Percentiles rank a stretch among this genome's conserved stretches.
phyloP scores from a whole-genome alignment of 2,329 filamentous ascomycete species.

The Fusarium sp. region DNA sequence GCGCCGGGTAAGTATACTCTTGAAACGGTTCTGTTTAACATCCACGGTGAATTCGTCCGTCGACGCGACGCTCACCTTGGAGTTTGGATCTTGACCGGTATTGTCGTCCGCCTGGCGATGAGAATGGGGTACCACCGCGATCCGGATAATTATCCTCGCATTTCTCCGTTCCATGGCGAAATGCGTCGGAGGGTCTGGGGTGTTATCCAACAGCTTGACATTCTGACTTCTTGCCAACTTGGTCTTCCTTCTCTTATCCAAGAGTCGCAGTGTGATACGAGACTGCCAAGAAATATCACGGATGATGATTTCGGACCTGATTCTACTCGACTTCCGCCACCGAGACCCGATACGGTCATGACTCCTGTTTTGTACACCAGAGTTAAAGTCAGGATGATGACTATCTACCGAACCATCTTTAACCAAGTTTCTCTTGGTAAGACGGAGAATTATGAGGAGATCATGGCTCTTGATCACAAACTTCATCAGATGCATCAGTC shows the following conservation, averaged over 20 bases:
- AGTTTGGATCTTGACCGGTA: conserved; percentile 26
- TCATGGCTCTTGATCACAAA: conserved; percentile 30
- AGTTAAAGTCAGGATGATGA: conserved; percentile 22
- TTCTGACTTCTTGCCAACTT: conserved; percentile 27
- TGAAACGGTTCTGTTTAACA: conserved; percentile 29
- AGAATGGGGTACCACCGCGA: conserved; percentile 41
- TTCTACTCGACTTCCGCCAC: conserved; percentile 12
- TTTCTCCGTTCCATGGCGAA: conserved; percentile 30
- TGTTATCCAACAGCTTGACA: conserved; percentile 26
- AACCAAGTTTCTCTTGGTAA: conserved; percentile 32
- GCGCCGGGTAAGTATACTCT: conserved; percentile 18
- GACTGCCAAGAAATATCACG: conserved; percentile 15
- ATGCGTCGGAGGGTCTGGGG: conserved; percentile 36
- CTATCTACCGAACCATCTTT: conserved; percentile 31
- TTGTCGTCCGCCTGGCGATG: conserved; percentile 30
- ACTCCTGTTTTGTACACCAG: conserved; percentile 26
- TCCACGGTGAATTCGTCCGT: conserved; percentile 28
- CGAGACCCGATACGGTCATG: conserved; percentile 12
- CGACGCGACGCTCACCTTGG: conserved; percentile 28
- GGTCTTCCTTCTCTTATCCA: conserved; percentile 30
- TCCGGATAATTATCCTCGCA: conserved; percentile 9
- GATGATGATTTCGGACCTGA: conserved; percentile 31
- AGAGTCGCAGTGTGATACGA: conserved; percentile 25
- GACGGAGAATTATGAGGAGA: conserved; percentile 24
- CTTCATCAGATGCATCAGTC: conserved; percentile 16